Percentiles rank a stretch among this genome's conserved stretches.
These are phyloP conservation scores for Pythium phragmitis DNA, from an alignment of 352 stramenopile genomes.

Conservation along the genomic window DNA sequence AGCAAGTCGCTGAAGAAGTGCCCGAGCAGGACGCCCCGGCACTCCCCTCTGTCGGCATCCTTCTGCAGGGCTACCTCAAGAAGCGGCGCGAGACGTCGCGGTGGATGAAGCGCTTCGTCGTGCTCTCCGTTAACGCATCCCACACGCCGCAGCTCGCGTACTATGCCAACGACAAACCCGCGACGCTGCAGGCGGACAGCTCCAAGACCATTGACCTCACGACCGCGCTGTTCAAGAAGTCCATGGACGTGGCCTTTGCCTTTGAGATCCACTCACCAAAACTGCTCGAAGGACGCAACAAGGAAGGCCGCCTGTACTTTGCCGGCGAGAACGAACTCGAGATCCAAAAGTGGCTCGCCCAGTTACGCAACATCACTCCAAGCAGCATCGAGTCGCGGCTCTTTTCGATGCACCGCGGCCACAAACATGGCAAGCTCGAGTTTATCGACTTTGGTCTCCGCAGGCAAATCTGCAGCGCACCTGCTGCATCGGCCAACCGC, in stretches of 20 bases:
- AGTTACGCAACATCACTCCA: slow-evolving; percentile 74
- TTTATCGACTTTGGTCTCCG: slow-evolving; percentile 63
- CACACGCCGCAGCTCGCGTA: slow-evolving; percentile 59
- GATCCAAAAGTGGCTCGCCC: slow-evolving; percentile 88
- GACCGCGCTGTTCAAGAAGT: slow-evolving; percentile 76
- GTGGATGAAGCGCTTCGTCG: slow-evolving; percentile 79
- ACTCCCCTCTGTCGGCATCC: slow-evolving; percentile 5
- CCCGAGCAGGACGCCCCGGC: slow-evolving; percentile 19
- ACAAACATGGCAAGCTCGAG: slow-evolving; percentile 52
- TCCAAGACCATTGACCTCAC: slow-evolving; percentile 62
- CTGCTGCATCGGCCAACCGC: slow-evolving; percentile 22
- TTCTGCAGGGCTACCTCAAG: slow-evolving; percentile 47
- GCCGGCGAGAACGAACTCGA: slow-evolving; percentile 81
- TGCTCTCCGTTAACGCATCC: slow-evolving; percentile 43
- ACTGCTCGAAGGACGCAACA: slow-evolving; percentile 78
- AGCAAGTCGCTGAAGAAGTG: slow-evolving; percentile 2
- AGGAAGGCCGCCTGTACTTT: slow-evolving; percentile 88
- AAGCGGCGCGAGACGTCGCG: slow-evolving; percentile 79
- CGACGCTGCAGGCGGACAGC: slow-evolving; percentile 37
- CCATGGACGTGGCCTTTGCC: slow-evolving; percentile 67
- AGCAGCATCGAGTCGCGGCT: slow-evolving; percentile 72
- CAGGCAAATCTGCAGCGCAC: slow-evolving; percentile 45
- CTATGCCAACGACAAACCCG: slow-evolving; percentile 57
- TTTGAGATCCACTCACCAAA: slow-evolving; percentile 92
- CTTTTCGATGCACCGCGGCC: slow-evolving; percentile 76